Evolutionary conservation across 2,329 filamentous ascomycete genomes (phyloP).

Genomic region (Paraphaeosphaeria sporulosa): DNA sequence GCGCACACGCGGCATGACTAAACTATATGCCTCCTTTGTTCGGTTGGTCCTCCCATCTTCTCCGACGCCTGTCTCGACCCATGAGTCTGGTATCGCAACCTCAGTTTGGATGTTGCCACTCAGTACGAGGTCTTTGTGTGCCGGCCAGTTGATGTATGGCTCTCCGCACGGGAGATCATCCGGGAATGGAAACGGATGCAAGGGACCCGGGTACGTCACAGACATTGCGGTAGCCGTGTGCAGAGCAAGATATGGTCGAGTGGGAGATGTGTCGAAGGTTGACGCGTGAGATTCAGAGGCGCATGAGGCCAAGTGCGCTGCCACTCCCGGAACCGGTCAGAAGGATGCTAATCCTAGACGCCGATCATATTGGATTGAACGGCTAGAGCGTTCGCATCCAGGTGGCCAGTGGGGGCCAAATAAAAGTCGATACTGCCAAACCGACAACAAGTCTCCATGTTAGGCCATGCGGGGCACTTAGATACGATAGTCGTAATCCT

Average conservation of each 20-base stretch:
- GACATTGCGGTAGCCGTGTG: neutral
- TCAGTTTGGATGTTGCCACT: conserved; percentile 1
- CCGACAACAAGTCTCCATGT: no score
- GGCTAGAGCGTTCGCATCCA: neutral
- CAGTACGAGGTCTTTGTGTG: conserved; percentile 5
- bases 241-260: neutral
- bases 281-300: neutral
- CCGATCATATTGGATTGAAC: neutral
- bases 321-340: neutral
- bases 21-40: conserved; percentile 12
- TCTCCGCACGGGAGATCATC: conserved; percentile 8
- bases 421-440: no score
- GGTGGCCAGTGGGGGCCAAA: no score
- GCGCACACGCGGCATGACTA: conserved; percentile 6
- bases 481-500: neutral
- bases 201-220: conserved; percentile 5
- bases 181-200: conserved; percentile 4
- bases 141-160: conserved; percentile 14
- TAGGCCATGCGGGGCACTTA: no score
- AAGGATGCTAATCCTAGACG: neutral
- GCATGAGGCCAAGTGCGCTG: neutral
- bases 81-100: conserved; percentile 14
- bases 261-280: neutral
- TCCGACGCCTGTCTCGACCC: conserved; percentile 7
- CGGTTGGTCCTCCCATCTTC: conserved; percentile 2